A percentile compares a stretch with the other conserved stretches of the same genome.
Conservation (phyloP, 441 rosid genomes). For the Eutrema salsugineum region DNA sequence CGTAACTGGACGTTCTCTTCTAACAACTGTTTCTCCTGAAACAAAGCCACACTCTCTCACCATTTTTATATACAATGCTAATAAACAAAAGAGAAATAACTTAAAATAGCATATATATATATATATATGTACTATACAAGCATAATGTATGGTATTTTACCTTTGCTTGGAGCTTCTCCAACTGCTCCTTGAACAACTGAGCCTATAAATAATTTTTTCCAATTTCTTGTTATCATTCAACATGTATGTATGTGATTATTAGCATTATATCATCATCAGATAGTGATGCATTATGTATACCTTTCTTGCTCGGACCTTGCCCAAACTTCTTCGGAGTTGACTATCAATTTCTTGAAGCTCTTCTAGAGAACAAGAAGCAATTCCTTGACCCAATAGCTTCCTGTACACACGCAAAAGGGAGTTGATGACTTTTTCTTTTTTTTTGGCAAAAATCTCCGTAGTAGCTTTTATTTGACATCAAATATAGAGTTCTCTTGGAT, state of each 20-base stretch:
- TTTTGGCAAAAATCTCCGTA: neutral
- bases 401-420: slow-evolving; percentile 29
- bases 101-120: neutral
- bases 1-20: slow-evolving; percentile 39
- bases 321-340: slow-evolving; percentile 54
- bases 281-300: slow-evolving; percentile 27
- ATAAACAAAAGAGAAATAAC: neutral
- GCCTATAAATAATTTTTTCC: slow-evolving; percentile 38
- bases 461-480: neutral
- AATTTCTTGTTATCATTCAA: neutral
- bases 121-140: neutral
- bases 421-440: neutral
- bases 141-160: slow-evolving; percentile 29
- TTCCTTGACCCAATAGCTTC: slow-evolving; percentile 52
- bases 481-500: neutral
- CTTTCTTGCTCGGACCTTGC: slow-evolving; percentile 61
- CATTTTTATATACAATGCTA: slow-evolving; percentile 7
- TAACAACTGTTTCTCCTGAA: slow-evolving; percentile 46
- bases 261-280: neutral
- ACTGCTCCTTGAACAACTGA: slow-evolving; percentile 44
- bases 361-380: slow-evolving; percentile 38
- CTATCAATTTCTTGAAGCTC: slow-evolving; percentile 47
- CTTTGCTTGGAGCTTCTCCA: slow-evolving; percentile 49
- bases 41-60: slow-evolving; percentile 1
- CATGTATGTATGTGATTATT: neutral